These are phyloP conservation scores for Baudoinia panamericana DNA, from an alignment of 495 filamentous ascomycete genomes.

Conservation along the genomic window DNA sequence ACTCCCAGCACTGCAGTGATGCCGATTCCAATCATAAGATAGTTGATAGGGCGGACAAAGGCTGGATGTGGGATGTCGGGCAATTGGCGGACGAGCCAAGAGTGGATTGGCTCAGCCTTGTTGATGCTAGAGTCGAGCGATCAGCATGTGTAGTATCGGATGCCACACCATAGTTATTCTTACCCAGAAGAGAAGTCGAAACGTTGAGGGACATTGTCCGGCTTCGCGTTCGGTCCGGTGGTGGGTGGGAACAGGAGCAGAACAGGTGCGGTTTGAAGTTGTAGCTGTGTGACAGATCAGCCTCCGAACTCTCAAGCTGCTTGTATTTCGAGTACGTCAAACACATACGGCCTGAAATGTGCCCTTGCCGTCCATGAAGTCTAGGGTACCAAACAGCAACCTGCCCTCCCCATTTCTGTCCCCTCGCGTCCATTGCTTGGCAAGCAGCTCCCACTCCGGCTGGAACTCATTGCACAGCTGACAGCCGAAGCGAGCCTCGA, in stretches of 20 bases:
- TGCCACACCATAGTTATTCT: conserved; percentile 15
- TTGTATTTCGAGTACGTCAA: too few species aligned
- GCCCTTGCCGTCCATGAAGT: conserved; percentile 72
- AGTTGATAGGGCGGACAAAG: conserved; percentile 78
- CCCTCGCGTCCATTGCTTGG: conserved; percentile 74
- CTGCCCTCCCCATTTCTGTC: conserved; percentile 59
- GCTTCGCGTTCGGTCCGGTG: conserved; percentile 63
- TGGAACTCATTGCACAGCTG: conserved; percentile 79
- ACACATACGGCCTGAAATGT: conserved; percentile 80
- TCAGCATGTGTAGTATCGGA: conserved; percentile 1
- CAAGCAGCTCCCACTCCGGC: conserved; percentile 84
- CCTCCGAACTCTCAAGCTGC: background rate
- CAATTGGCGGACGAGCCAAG: conserved; percentile 67
- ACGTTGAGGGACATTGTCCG: conserved; percentile 53
- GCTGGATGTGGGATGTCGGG: conserved; percentile 59
- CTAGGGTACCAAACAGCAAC: conserved; percentile 71
- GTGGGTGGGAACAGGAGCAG: conserved; percentile 83
- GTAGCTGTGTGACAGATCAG: conserved; percentile 46
- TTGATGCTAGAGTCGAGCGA: conserved; percentile 40
- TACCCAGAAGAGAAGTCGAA: conserved; percentile 82
- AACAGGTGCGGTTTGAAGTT: conserved; percentile 89
- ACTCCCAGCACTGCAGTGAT: conserved; percentile 54
- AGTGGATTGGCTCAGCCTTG: conserved; percentile 61
- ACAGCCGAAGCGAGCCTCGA: conserved; percentile 76
- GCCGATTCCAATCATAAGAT: conserved; percentile 54